Base-by-base conservation (phyloP, 768 basidiomycete genomes). In the Tricholoma hemisulphureum region DNA sequence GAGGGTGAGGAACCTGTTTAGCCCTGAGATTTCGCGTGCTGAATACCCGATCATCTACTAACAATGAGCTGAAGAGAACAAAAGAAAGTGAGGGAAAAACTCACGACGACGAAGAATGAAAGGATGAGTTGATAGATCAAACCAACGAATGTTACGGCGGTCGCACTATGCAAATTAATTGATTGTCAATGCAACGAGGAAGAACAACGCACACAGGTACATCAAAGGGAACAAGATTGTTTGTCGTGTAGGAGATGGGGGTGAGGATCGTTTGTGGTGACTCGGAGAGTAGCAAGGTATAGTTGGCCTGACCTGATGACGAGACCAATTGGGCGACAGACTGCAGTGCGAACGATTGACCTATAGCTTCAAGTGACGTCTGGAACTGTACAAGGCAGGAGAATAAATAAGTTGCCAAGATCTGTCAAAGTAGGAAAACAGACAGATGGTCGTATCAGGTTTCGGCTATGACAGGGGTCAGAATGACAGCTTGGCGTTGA, bases 181-280 rank as follows among this genome's bases (percentile, higher is more conserved):
- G 56, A 35, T 37, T n/a, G 51, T 32, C 24, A 45, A 6, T n/a
- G 32, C 51, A 39, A 39, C 6, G 24, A 4, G 9, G 9, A 5
- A 14, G 43, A 14, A 26, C 10, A 34, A 34, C 78, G 23, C 65
- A 80, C 75, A 76, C 77, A 39, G 79, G 73, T 18, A 77, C 65
- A 55, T 83, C 75, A 50, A 83, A 83, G 7, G 82, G 82, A 23
- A 75, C 70, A 3, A 78, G 55, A 49, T 83, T 81, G 18, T 70
- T 50, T 3, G 77, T 34, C 0, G 61, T 72, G 56, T 74, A 83
- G 4, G 18, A 23, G 6, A 53, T 41, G 11, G 35, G 52, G 1
- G 52, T 39, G 16, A 41, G 11, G 2, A 53, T 14, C 1, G 52
- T 75, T 53, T 75, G 72, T 0, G 87, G 86, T 1, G 86, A 84